Percentiles rank a stretch among this genome's conserved stretches.
Conservation (phyloP, 2,329 filamentous ascomycete genomes). For the Knoxdaviesia capensis region DNA sequence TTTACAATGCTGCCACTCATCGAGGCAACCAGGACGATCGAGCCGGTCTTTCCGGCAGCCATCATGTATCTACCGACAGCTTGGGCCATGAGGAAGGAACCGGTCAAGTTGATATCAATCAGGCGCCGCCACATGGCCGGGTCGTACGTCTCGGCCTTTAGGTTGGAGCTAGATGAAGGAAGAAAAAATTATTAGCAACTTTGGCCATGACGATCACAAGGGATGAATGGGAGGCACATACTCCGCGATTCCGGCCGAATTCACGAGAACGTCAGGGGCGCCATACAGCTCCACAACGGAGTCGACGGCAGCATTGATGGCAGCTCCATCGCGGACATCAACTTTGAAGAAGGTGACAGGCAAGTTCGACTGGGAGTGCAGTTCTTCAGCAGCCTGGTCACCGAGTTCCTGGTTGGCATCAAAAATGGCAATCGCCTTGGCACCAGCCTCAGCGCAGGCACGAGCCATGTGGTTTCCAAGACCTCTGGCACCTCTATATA, state of each 20-base stretch:
- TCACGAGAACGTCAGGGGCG: constrained; percentile 54
- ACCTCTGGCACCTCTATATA: constrained; percentile 46
- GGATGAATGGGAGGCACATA: constrained; percentile 8
- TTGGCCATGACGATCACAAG: constrained; percentile 12
- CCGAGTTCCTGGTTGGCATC: constrained; percentile 60
- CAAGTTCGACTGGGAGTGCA: constrained; percentile 52
- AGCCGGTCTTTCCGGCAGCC: constrained; percentile 46
- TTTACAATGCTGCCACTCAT: constrained; percentile 76
- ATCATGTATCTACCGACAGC: constrained; percentile 57
- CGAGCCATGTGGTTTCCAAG: constrained; percentile 65
- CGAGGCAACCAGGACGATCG: constrained; percentile 56
- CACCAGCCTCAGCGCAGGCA: constrained; percentile 56
- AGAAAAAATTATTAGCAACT: constrained; percentile 2
- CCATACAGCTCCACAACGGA: constrained; percentile 47
- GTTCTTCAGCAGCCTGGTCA: constrained; percentile 45
- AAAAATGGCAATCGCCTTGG: constrained; percentile 53
- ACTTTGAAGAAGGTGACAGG: constrained; percentile 62
- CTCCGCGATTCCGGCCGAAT: constrained; percentile 62
- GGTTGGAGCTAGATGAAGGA: constrained; percentile 35
- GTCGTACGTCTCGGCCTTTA: constrained; percentile 62
- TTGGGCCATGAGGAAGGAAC: constrained; percentile 60
- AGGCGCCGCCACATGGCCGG: constrained; percentile 57
- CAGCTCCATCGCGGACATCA: constrained; percentile 51
- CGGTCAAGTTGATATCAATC: constrained; percentile 67
- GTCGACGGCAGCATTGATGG: constrained; percentile 49